Percentiles rank a stretch among this genome's conserved stretches.
phyloP scores from a whole-genome alignment of 768 basidiomycete genomes.

The Mycena kentingensis region DNA sequence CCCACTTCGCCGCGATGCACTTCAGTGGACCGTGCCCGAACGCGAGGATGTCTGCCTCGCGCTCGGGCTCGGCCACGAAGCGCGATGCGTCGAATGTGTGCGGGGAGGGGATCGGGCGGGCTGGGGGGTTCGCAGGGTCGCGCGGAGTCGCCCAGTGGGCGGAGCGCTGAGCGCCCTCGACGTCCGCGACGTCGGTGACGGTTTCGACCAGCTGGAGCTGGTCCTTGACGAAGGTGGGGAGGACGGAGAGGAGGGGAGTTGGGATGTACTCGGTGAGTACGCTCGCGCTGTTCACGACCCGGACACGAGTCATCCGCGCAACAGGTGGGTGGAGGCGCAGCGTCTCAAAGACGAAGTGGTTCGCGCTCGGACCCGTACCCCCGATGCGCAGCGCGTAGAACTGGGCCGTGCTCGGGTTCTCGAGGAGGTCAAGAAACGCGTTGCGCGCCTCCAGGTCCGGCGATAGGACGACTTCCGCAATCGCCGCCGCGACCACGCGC shows the following conservation, averaged over 20 bases:
- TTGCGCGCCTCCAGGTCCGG: constrained; percentile 21
- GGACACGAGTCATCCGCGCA: constrained; percentile 41
- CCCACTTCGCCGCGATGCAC: constrained; percentile 55
- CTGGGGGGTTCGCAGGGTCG: neutral
- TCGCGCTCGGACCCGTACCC: constrained; percentile 30
- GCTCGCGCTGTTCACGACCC: neutral
- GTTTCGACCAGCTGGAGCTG: neutral
- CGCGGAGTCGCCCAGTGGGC: constrained; percentile 36
- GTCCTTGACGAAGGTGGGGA: neutral
- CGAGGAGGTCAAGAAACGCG: constrained; percentile 41
- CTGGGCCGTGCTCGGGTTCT: constrained; percentile 28
- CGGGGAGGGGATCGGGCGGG: constrained; percentile 15
- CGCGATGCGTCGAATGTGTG: constrained; percentile 48
- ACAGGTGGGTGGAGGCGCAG: constrained; percentile 56
- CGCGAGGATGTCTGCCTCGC: constrained; percentile 31
- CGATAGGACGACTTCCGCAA: constrained; percentile 36
- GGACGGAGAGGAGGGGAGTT: constrained; percentile 1
- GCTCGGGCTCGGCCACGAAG: constrained; percentile 25
- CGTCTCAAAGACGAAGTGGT: constrained; percentile 43
- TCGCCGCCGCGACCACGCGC: constrained; percentile 53
- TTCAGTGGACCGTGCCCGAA: constrained; percentile 53
- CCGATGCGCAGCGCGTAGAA: constrained; percentile 28
- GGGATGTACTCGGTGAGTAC: constrained; percentile 8
- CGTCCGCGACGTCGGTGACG: constrained; percentile 36
- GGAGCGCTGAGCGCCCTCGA: constrained; percentile 38